Evolutionary conservation across 2,329 filamentous ascomycete genomes (phyloP).

Genomic region (Apiospora phragmitis): DNA sequence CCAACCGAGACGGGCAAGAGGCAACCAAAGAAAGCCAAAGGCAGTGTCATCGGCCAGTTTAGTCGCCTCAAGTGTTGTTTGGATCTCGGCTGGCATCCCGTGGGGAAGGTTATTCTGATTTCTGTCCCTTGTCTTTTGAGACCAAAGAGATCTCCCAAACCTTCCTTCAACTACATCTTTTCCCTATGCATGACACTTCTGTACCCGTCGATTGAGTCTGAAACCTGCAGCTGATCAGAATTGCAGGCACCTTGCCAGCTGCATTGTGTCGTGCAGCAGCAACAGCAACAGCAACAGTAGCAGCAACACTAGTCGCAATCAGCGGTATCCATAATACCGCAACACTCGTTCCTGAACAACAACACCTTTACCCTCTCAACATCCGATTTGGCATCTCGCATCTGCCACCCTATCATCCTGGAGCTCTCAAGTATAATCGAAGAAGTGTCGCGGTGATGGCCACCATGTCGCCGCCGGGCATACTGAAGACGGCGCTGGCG

Average conservation of each 20-base stretch:
- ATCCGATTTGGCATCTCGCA: background rate
- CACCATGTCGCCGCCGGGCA: conserved; percentile 2
- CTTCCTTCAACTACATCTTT: background rate
- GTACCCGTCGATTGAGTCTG: background rate
- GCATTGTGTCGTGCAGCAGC: background rate
- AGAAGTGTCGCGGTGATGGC: background rate
- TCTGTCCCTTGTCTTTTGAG: background rate
- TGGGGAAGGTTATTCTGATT: background rate
- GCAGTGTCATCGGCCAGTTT: background rate
- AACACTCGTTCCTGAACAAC: conserved; percentile 1
- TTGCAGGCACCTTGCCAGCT: conserved; percentile 5
- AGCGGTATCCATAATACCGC: background rate
- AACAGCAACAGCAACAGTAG: background rate
- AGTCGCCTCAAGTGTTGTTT: conserved; percentile 1
- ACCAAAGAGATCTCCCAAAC: background rate
- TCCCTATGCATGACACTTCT: background rate
- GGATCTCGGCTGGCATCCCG: conserved; percentile 5
- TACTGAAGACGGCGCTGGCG: conserved; percentile 10
- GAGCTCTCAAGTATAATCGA: background rate
- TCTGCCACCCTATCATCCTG: background rate
- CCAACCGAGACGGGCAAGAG: background rate
- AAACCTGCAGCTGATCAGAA: background rate
- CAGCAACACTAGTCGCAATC: background rate
- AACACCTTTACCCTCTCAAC: background rate
- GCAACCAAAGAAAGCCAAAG: background rate